Evolutionary conservation across 2,329 filamentous ascomycete genomes (phyloP), one percentile per base, ranked within the genome.

Genomic region (Cladophialophora exuberans): DNA sequence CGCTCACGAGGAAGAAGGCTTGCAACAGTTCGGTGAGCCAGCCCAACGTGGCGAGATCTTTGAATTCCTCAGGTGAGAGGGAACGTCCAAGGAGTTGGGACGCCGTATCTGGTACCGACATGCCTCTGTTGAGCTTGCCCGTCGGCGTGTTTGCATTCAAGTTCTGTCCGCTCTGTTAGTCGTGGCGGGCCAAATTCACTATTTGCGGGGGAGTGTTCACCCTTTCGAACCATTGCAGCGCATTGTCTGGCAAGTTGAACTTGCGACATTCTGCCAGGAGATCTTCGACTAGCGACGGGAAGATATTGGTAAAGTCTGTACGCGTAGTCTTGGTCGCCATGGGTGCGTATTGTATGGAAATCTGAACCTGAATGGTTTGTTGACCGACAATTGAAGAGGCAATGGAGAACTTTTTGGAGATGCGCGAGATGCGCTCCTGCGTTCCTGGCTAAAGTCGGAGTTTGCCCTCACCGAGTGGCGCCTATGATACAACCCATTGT

Each of bases 1-100:
- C 94, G 39, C 90, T 91, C 63, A 99, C 94, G 56, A 99, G 85
- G 84, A 99, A 97, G 82, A 97, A 97, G 63, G 94, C 93, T 79
- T 99, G 94, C 28, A 99, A 88, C 45, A 99, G 85, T 82, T 99
- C 94, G 61, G 95, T 96, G 83, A 96, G 85, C 94, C 94, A 99
- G 69, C 94, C 94, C 15, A 99, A 83, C 15, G 90, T 88, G 39
- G 91, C 89, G 43, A 93, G 81, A 65, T 89, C 80, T 79, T 95
- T 94, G 81, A 92, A 96, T 76, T 97, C 88, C 55, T 93, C 83
- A 60, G 89, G 82, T 62, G 79, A 83, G 62, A 97, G 84, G 52
- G 88, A 78, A 65, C 81, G 77, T 67, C 83, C 80, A 69, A 92
- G 83, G 61, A 97, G 85, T 67, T 94, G 79, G 62, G 90, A 87